Evolutionary conservation across 1,139 yeast species (phyloP).

Genomic region (Zygoascus meyerae): DNA sequence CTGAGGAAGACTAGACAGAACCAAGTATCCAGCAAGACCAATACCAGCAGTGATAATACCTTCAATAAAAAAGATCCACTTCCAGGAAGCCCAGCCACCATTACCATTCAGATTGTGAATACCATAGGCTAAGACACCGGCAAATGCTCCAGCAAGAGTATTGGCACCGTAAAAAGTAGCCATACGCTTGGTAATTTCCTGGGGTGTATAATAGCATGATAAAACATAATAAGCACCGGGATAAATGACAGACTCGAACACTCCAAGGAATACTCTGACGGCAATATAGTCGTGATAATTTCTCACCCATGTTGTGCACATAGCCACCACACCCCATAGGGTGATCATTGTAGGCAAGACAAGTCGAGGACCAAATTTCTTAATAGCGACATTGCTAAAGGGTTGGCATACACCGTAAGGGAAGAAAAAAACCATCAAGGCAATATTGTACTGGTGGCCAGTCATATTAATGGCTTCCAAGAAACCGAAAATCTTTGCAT

Average conservation of each 20-base stretch:
- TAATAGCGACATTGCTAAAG: constrained; percentile 30
- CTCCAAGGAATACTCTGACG: constrained; percentile 51
- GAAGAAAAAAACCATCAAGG: constrained; percentile 50
- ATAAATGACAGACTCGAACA: constrained; percentile 54
- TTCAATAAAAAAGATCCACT: constrained; percentile 54
- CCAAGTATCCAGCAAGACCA: constrained; percentile 43
- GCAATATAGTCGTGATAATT: constrained; percentile 48
- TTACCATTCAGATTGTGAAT: constrained; percentile 33
- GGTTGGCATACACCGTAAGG: constrained; percentile 52
- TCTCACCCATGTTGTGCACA: constrained; percentile 50
- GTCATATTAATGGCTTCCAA: constrained; percentile 45
- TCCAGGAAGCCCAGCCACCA: constrained; percentile 44
- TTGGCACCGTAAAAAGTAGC: constrained; percentile 48
- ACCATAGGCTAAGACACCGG: constrained; percentile 33
- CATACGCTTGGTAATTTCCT: constrained; percentile 43
- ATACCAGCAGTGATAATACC: constrained; percentile 53
- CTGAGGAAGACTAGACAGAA: constrained; percentile 47
- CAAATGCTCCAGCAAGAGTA: constrained; percentile 32
- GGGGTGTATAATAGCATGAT: constrained; percentile 29
- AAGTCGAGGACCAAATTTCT: constrained; percentile 1
- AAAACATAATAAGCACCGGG: constrained; percentile 31
- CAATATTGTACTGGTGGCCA: constrained; percentile 47
- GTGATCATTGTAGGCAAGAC: constrained; percentile 44
- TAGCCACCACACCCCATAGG: constrained; percentile 48
- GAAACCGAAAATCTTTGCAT: constrained; percentile 55